A percentile compares a stretch with the other conserved stretches of the same genome.
These are phyloP conservation scores for Floccularia luteovirens DNA, from an alignment of 768 basidiomycete genomes.

Conservation along the genomic window DNA sequence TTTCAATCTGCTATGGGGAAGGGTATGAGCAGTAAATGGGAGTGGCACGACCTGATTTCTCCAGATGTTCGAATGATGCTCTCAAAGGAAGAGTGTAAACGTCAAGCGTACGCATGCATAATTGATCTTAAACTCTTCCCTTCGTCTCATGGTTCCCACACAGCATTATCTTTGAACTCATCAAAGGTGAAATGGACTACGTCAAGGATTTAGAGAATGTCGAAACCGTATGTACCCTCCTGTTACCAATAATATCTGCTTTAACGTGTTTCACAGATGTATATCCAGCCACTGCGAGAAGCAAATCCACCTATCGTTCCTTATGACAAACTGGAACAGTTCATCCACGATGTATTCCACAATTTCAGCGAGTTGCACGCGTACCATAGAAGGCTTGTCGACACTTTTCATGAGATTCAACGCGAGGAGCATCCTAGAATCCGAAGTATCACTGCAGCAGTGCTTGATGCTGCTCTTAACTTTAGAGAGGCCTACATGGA, in stretches of 20 bases:
- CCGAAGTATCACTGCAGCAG: conserved; percentile 72
- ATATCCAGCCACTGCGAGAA: conserved; percentile 66
- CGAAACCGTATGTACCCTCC: conserved; percentile 48
- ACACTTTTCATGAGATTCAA: conserved; percentile 79
- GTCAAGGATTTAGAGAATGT: conserved; percentile 92
- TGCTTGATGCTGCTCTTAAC: conserved; percentile 84
- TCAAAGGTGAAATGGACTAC: conserved; percentile 95
- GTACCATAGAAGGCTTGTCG: conserved; percentile 72
- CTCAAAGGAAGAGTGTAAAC: conserved; percentile 68
- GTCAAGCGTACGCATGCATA: conserved; percentile 67
- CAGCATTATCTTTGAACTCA: conserved; percentile 90
- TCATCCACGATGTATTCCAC: conserved; percentile 85
- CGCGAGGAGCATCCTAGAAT: conserved; percentile 82
- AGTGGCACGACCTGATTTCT: conserved; percentile 84
- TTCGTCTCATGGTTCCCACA: conserved; percentile 10
- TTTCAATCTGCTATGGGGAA: conserved; percentile 88
- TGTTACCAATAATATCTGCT: background rate
- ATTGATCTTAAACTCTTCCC: conserved; percentile 1
- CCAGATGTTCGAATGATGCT: conserved; percentile 51
- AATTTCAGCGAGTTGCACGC: conserved; percentile 73
- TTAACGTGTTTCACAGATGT: conserved; percentile 52
- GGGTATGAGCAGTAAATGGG: conserved; percentile 72
- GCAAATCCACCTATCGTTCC: conserved; percentile 76
- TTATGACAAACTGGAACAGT: conserved; percentile 58
- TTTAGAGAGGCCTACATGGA: conserved; percentile 92